phyloP scores from a whole-genome alignment of 768 basidiomycete species.

The Naganishia kalamii region DNA sequence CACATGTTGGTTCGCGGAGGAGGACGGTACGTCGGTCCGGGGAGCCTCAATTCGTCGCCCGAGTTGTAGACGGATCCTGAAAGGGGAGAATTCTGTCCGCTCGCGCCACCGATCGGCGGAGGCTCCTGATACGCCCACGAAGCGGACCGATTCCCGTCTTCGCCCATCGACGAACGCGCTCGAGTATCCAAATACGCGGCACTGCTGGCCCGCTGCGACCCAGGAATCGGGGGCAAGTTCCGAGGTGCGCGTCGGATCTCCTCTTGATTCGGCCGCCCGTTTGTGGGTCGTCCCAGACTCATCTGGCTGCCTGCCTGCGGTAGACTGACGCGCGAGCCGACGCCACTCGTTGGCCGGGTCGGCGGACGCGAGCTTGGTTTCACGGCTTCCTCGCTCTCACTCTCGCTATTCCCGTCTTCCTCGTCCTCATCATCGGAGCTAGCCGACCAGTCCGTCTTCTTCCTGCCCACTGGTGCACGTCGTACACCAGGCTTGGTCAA shows the following conservation, averaged over 20 bases:
- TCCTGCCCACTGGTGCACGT: background rate
- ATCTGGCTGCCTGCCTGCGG: slow-evolving; percentile 4
- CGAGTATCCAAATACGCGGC: background rate
- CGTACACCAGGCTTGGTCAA: slow-evolving; percentile 56
- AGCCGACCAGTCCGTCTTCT: slow-evolving; percentile 49
- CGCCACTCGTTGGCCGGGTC: background rate
- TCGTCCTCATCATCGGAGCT: slow-evolving; percentile 74
- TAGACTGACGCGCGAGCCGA: background rate
- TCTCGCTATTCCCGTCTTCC: slow-evolving; percentile 44
- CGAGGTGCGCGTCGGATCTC: slow-evolving; percentile 17
- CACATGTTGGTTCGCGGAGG: slow-evolving; percentile 67
- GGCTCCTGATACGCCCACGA: slow-evolving; percentile 11
- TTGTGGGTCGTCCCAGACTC: slow-evolving; percentile 17
- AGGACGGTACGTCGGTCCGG: slow-evolving; percentile 33
- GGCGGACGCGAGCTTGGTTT: background rate
- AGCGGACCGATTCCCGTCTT: slow-evolving; percentile 46
- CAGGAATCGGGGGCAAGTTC: slow-evolving; percentile 29
- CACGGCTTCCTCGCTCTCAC: slow-evolving; percentile 6
- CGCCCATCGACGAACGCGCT: slow-evolving; percentile 47
- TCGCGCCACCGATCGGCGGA: background rate
- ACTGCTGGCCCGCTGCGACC: background rate
- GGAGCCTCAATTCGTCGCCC: background rate
- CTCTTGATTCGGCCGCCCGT: slow-evolving; percentile 17
- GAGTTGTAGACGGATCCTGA: slow-evolving; percentile 5
- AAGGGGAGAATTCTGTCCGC: slow-evolving; percentile 1